Conservation (phyloP, 441 rosid species). For the Melianthus villosus region DNA sequence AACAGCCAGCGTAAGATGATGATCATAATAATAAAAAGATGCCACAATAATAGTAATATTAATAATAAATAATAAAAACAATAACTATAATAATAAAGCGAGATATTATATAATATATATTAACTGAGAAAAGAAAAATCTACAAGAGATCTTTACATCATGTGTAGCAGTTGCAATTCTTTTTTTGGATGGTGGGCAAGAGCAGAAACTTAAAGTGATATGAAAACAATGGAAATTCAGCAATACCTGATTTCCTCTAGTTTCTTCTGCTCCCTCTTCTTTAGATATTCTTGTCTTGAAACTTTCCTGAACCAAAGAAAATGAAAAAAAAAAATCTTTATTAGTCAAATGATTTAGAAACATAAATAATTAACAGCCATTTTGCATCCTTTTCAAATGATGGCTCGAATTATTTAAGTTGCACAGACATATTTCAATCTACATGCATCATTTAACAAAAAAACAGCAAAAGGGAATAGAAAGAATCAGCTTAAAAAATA, state of each 20-base stretch:
- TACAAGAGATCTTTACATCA: too few relatives aligned
- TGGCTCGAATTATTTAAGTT: neutral
- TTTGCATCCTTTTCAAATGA: neutral
- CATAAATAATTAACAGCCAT: neutral
- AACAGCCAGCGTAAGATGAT: slow-evolving; percentile 5
- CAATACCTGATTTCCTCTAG: slow-evolving; percentile 59
- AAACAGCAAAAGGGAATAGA: neutral
- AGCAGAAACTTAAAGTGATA: too few relatives aligned
- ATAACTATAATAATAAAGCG: too few relatives aligned
- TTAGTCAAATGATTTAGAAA: neutral
- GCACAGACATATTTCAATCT: neutral
- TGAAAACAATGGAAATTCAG: neutral
- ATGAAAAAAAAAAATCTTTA: slow-evolving; percentile 5
- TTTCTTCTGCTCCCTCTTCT: slow-evolving; percentile 71
- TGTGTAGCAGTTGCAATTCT: too few relatives aligned
- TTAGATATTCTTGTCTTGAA: slow-evolving; percentile 72
- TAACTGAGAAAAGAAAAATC: neutral
- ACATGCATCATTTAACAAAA: neutral
- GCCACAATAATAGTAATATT: neutral
- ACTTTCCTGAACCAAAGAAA: slow-evolving; percentile 40
- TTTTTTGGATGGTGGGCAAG: too few relatives aligned
- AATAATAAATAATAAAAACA: too few relatives aligned
- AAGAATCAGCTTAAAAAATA: too few relatives aligned
- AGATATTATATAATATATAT: neutral
- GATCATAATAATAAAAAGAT: slow-evolving; percentile 5